Conservation (phyloP, 1,139 yeast species). For the Taiozyma sp. region DNA sequence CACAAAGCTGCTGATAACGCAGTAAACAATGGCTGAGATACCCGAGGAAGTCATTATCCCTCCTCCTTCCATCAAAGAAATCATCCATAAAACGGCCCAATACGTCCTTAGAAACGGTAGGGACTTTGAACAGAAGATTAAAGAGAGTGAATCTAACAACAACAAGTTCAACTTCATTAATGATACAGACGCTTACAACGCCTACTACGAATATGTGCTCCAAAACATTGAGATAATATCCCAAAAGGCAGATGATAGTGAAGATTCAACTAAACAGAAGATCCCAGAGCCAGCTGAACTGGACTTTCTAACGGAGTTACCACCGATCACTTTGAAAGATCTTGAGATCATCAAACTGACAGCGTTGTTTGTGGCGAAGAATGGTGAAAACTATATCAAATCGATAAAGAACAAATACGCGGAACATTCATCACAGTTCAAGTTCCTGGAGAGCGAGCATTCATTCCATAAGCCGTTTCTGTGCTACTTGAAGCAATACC, state of each 20-base stretch:
- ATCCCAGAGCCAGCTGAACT: conserved; percentile 15
- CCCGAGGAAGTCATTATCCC: conserved; percentile 48
- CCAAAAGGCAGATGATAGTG: conserved; percentile 4
- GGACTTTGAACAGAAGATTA: conserved; percentile 57
- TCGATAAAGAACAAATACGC: conserved; percentile 35
- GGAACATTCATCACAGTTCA: conserved; percentile 52
- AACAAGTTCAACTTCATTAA: conserved; percentile 60
- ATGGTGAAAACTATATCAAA: conserved; percentile 43
- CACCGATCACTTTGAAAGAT: conserved; percentile 58
- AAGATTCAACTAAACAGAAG: conserved; percentile 3
- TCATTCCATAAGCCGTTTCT: conserved; percentile 52
- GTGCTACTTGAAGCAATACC: conserved; percentile 53
- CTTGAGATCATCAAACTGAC: conserved; percentile 64
- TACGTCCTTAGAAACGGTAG: conserved; percentile 68
- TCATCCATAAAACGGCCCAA: conserved; percentile 67
- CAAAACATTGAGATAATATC: conserved; percentile 14
- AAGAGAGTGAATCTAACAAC: conserved; percentile 38
- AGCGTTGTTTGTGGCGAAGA: conserved; percentile 55
- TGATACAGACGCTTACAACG: conserved; percentile 47
- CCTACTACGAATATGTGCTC: conserved; percentile 46
- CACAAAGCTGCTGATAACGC: not conserved
- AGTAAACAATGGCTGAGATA: conserved; percentile 11
- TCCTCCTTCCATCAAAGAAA: conserved; percentile 48
- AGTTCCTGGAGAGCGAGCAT: conserved; percentile 57
- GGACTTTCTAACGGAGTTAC: conserved; percentile 41